Evolutionary conservation across 202 grass and related monocot species (phyloP), one percentile per base, ranked within the genome.

Genomic region (Musa balbisiana): DNA sequence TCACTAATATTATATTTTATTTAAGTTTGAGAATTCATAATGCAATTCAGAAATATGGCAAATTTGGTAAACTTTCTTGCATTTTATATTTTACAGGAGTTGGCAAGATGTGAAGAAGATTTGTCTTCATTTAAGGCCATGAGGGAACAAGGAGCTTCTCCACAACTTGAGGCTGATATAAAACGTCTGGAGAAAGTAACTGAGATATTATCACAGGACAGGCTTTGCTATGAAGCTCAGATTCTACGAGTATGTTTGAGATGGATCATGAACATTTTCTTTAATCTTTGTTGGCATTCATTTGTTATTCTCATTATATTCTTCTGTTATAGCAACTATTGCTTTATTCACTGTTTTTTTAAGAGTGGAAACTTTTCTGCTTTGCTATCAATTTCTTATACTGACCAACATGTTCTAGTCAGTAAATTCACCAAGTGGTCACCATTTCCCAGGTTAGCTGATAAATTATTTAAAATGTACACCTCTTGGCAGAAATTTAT

Each of bases 111-210:
- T 79, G 83, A 98, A 85, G 91, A 93, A 82, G 87, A 98, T 77
- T 79, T 98, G 78, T 83, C 90, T 69, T 83, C 91, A 76, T 83
- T 81, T 60, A 88, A 79, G 88, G 72, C 81, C 80, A 83, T 91
- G 77, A 78, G 94, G 84, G 94, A 92, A 83, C 88, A 86, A 78
- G 88, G 88, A 67, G 80, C 86, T 78, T 86, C 94, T 67, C 81
- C 85, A 22, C 94, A 93, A 81, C 84, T 98, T 81, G 94, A 98
- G 65, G 84, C 87, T 89, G 88, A 98, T 76, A 98, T 98, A 84
- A 83, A 81, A 76, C 90, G 88, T 56, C 73, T 98, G 50, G 94
- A 98, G 84, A 91, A 89, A 82, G 84, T 84, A 70, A 84, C 94
- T 10, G 90, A 93, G 64, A 75, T 85, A 69, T 83, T 91, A 69